Conservation (phyloP, 2,329 filamentous ascomycete genomes). For the Microdochium bolleyi region DNA sequence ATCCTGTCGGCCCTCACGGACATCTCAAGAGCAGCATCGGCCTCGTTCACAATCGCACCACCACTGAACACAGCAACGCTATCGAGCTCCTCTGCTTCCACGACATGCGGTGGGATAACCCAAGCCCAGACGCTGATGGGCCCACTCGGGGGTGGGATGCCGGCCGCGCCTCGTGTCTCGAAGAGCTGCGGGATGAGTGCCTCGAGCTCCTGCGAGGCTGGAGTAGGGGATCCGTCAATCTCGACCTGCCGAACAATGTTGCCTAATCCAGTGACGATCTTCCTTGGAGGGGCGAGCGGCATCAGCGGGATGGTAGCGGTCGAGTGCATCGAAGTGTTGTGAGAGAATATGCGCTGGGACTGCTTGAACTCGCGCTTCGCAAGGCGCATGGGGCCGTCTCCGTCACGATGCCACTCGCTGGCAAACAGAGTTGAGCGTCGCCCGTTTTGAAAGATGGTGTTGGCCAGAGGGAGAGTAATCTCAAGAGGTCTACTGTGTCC, state of each 20-base stretch:
- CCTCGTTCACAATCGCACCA: constrained; percentile 14
- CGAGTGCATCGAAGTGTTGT: constrained; percentile 8
- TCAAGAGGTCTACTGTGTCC: constrained; percentile 14
- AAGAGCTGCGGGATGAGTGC: constrained; percentile 52
- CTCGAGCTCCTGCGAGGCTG: constrained; percentile 69
- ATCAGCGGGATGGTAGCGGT: constrained; percentile 37
- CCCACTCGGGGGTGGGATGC: constrained; percentile 11
- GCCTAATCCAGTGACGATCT: constrained; percentile 59
- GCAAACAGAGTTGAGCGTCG: constrained; percentile 48
- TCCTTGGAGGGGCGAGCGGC: constrained; percentile 54
- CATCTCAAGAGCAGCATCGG: constrained; percentile 13
- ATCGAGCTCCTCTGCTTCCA: constrained; percentile 10
- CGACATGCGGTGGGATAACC: constrained; percentile 39
- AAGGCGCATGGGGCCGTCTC: constrained; percentile 13
- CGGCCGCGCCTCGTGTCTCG: constrained; percentile 4
- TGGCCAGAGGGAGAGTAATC: constrained; percentile 59
- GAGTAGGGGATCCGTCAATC: constrained; percentile 34
- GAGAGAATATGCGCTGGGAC: constrained; percentile 23
- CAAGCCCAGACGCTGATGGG: constrained; percentile 67
- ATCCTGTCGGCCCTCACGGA: constrained; percentile 21
- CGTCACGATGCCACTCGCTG: constrained; percentile 25
- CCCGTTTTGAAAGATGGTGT: constrained; percentile 71
- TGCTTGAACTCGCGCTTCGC: constrained; percentile 23
- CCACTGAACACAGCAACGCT: constrained; percentile 12
- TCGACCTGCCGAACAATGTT: constrained; percentile 68